These are phyloP conservation scores for Vaccinium macrocarpon DNA, from an alignment of 148 eudicot genomes.

Conservation along the genomic window DNA sequence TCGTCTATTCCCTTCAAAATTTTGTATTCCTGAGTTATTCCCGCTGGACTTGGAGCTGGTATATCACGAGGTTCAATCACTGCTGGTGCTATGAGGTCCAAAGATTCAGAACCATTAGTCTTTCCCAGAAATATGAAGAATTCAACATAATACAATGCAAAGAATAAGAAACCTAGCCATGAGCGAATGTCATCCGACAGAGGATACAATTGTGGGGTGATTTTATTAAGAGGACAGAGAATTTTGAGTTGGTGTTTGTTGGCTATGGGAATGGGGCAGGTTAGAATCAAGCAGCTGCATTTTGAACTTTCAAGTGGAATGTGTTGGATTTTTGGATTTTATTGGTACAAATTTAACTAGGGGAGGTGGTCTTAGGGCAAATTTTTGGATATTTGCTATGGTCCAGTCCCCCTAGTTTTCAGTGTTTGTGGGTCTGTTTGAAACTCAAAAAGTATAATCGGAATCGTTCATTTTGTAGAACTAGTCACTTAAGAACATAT, in stretches of 20 bases:
- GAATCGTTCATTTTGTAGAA: not conserved
- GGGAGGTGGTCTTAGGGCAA: slow-evolving; percentile 9
- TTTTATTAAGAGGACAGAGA: not conserved
- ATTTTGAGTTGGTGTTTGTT: not conserved
- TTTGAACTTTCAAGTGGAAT: not conserved
- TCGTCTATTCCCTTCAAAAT: not conserved
- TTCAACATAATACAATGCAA: slow-evolving; percentile 6
- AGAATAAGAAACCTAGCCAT: slow-evolving; percentile 16
- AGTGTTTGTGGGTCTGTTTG: too few species aligned
- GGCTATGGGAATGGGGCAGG: not conserved
- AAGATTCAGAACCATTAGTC: not conserved
- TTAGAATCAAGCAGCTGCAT: not conserved
- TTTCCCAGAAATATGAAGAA: not conserved
- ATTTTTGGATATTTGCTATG: not conserved
- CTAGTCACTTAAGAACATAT: too few species aligned
- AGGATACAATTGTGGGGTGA: not conserved
- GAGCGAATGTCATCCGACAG: not conserved
- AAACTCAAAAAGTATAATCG: too few species aligned
- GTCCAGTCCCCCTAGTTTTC: too few species aligned
- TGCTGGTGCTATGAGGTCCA: not conserved
- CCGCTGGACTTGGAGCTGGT: slow-evolving; percentile 19
- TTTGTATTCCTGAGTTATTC: not conserved
- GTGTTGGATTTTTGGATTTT: slow-evolving; percentile 7
- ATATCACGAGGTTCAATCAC: not conserved
- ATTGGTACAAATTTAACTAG: not conserved